Base-by-base conservation (phyloP, 78 protist genomes). In the Salpingoeca rosetta region DNA sequence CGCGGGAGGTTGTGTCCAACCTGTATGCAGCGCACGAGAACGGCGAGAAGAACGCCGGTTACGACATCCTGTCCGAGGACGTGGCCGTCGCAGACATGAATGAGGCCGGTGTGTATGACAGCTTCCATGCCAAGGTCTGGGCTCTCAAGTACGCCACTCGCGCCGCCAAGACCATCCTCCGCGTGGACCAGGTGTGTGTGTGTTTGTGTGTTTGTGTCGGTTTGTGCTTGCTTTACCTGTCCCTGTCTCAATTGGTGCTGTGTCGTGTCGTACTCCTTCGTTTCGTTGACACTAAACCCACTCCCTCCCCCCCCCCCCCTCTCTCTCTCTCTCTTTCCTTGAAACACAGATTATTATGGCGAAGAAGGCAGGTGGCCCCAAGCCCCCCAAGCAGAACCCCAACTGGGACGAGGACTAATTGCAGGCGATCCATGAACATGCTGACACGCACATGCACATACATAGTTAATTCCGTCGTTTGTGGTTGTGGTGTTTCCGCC, bases 281-380 rank as follows among this genome's bases (percentile, higher is more conserved):
- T 65, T 65, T 65, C 40, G 26, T 40, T 22, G 22, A 10, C 37
- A 25, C 24, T 11, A 81, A 25, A 11, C 27, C 28, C 27, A 7
- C 36, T 10, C n/a, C 51, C 25, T 45, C 2, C 40, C 41, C 10
- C 35, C 35, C 35, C 22, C 39, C 37, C 26, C 10, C 24, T 28
- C 84, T 81, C 51, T 3, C 24, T 2, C 38, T 3, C 17, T 35
- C 39, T 44, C 25, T 76, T 2, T 40, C 31, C 31, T 25, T 40
- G 65, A n/a, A 39, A 95, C 7, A 80, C 97, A 96, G 89, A 97
- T 98, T 75, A 98, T 98, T 91, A 98, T 98, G 99, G 85, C 96
- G 43, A 93, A 94, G 90, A 98, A 86, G 25, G 97, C 99, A 2
- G 99, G 99, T 37, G 99, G 98, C 36, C 98, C 98, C 57, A 94